Conservation (phyloP, 768 basidiomycete genomes). For the Phlegmacium glaucopus region DNA sequence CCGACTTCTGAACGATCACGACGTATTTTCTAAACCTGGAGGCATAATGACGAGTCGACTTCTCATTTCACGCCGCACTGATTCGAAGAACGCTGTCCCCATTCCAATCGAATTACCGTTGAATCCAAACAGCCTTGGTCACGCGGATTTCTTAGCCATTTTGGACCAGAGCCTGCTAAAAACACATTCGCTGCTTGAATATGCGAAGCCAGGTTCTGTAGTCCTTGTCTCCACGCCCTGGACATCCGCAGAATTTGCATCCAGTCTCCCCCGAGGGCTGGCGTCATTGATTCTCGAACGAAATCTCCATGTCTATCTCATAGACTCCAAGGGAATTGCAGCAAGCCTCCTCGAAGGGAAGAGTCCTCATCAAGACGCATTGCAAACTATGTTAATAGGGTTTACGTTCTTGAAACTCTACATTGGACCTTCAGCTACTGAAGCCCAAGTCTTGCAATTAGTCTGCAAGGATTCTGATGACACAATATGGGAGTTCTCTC, state of each 20-base stretch:
- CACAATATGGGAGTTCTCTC: conserved; percentile 42
- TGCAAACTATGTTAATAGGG: conserved; percentile 61
- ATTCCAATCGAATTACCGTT: conserved; percentile 58
- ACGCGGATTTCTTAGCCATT: conserved; percentile 69
- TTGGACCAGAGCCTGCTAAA: conserved; percentile 77
- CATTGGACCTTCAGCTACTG: conserved; percentile 59
- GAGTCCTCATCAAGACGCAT: conserved; percentile 33
- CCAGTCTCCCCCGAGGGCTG: conserved; percentile 58
- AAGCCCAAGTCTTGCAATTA: conserved; percentile 49
- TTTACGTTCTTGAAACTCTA: conserved; percentile 86
- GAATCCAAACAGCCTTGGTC: conserved; percentile 38
- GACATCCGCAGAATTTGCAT: conserved; percentile 68
- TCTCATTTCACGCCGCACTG: conserved; percentile 50
- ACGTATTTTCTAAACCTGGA: conserved; percentile 70
- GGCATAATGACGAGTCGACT: conserved; percentile 70
- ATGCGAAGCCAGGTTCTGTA: conserved; percentile 62
- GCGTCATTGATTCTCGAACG: conserved; percentile 46
- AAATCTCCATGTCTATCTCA: conserved; percentile 52
- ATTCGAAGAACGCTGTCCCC: conserved; percentile 40
- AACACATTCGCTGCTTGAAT: conserved; percentile 66
- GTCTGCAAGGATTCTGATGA: conserved; percentile 45
- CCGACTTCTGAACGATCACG: conserved; percentile 66
- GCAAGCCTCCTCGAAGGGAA: conserved; percentile 33
- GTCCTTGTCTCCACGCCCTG: conserved; percentile 77
- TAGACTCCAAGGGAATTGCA: conserved; percentile 57